Evolutionary conservation across 768 basidiomycete genomes (phyloP).

Genomic region (Leccinellum albellum): DNA sequence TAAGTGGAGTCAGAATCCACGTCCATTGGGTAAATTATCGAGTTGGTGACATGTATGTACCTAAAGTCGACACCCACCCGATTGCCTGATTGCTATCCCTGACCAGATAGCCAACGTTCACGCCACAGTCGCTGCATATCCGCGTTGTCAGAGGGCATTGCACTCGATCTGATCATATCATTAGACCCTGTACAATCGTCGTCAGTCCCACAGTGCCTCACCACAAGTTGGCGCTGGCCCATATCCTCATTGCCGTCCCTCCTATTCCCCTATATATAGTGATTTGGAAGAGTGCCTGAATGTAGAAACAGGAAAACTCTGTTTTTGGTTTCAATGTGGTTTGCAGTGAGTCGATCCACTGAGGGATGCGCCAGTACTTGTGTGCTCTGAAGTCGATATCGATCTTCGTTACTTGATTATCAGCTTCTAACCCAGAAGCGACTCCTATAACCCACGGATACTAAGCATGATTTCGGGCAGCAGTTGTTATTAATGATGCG

Average conservation of each 20-base stretch:
- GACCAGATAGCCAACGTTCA: slow-evolving; percentile 4
- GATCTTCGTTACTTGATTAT: too few species aligned
- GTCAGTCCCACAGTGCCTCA: slow-evolving; percentile 1
- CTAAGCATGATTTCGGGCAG: background rate
- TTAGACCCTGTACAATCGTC: slow-evolving; percentile 19
- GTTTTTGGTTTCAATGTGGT: too few species aligned
- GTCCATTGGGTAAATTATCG: slow-evolving; percentile 2
- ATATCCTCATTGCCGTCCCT: slow-evolving; percentile 2
- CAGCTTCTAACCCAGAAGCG: background rate
- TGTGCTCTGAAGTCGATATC: slow-evolving; percentile 1
- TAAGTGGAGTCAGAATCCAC: slow-evolving; percentile 2
- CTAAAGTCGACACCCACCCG: slow-evolving; percentile 1
- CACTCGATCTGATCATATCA: slow-evolving; percentile 14
- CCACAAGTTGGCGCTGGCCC: background rate
- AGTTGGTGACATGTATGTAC: background rate
- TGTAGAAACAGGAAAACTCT: background rate
- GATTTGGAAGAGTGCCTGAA: slow-evolving; percentile 1
- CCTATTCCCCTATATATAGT: background rate
- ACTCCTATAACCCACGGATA: background rate
- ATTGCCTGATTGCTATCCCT: background rate
- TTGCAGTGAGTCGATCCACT: background rate
- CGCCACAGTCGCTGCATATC: background rate
- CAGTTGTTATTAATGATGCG: background rate
- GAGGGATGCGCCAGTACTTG: background rate
- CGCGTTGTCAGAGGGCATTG: slow-evolving; percentile 17